Base-by-base conservation (phyloP, 2,329 filamentous ascomycete genomes). In the Cordyceps fumosorosea region DNA sequence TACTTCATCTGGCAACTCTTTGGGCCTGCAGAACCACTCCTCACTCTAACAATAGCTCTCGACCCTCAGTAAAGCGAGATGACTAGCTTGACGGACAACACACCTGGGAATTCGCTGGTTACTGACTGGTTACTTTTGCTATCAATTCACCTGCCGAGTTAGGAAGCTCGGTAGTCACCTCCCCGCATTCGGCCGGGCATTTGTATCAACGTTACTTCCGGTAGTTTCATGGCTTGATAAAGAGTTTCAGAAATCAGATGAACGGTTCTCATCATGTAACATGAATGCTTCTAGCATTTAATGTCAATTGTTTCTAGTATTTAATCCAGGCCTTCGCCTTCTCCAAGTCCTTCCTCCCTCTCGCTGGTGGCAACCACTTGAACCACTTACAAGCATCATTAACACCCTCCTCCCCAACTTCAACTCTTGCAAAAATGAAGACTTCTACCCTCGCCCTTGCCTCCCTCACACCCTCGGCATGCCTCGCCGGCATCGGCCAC, bases 401-500 rank as follows among this genome's bases (percentile, higher is more conserved):
- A 2, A 47, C 40, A 12, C 29, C 1, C 14, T 6, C 8, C 8
- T 7, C 5, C 6, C 29, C 18, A 6, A 4, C 32, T 44, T 48
- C 12, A 12, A 11, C n/a, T 40, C 26, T 55, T 29, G 8, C 8
- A 29, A 55, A 55, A 24, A 52, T 51, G 63, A 58, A 47, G 42
- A 34, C 47, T 6, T 22, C n/a, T 51, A 18, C 14, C 40, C 45
- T 58, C 1, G 20, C 22, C 47, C 12, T 51, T 12, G 50, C 40
- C 37, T 11, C 58, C 26, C 34, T 37, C 5, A 42, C 51, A 6
- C 58, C 48, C 22, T 34, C 48, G 18, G 42, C 56, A 12, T 58
- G 58, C 22, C 50, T 54, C 10, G 58, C 58, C 16, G 52, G 52
- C 40, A 54, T 61, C 10, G 60, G 60, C 5, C 42, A 56, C 22